Conservation (phyloP, 108 stramenopile species). For the Cylindrotheca closterium region DNA sequence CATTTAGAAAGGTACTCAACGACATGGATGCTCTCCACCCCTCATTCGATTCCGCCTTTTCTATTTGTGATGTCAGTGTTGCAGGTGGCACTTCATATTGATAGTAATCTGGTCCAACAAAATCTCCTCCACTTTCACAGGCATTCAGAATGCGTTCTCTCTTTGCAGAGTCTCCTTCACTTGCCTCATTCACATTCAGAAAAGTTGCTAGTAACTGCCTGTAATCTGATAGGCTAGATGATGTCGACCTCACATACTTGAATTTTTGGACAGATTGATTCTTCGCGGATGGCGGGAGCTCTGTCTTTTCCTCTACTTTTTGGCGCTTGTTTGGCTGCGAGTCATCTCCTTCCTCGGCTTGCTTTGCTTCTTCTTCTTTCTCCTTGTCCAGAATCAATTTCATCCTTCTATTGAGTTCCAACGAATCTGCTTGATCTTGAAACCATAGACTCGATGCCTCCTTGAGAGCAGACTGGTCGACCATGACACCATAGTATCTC, state of each 20-base stretch:
- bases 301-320: neutral
- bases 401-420: constrained; percentile 57
- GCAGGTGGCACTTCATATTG: constrained; percentile 43
- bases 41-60: neutral
- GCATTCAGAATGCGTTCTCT: constrained; percentile 30
- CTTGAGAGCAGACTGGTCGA: constrained; percentile 49
- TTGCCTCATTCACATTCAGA: constrained; percentile 34
- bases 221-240: constrained; percentile 21
- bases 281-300: neutral
- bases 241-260: constrained; percentile 15
- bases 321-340: neutral
- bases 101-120: constrained; percentile 40
- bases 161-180: constrained; percentile 22
- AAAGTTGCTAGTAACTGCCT: constrained; percentile 56
- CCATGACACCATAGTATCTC: constrained; percentile 53
- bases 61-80: constrained; percentile 8
- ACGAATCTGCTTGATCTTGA: constrained; percentile 41
- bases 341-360: neutral
- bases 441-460: constrained; percentile 40
- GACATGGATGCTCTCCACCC: constrained; percentile 37
- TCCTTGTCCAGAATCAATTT: constrained; percentile 27
- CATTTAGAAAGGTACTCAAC: constrained; percentile 44
- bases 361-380: constrained; percentile 2
- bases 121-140: constrained; percentile 47
- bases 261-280: constrained; percentile 48